These are phyloP conservation scores for Letharia lupina DNA, from an alignment of 495 filamentous ascomycete species.

Conservation along the genomic window DNA sequence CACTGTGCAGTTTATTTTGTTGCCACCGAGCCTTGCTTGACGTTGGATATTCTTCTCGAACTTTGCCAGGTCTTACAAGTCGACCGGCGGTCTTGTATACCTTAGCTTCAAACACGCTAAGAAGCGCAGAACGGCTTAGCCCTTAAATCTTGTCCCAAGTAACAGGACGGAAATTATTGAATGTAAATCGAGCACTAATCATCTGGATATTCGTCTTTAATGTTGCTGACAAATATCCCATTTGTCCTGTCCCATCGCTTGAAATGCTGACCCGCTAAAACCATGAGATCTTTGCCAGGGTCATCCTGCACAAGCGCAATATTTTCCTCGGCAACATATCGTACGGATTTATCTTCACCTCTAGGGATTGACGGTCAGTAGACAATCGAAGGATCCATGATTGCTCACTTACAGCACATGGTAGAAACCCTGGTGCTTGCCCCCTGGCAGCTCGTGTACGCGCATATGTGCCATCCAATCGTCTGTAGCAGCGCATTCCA, in stretches of 20 bases:
- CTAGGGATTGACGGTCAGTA: constrained; percentile 32
- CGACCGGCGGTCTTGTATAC: background rate
- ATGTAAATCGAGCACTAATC: constrained; percentile 40
- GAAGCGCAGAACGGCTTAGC: background rate
- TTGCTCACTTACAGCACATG: constrained; percentile 63
- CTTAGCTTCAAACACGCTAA: background rate
- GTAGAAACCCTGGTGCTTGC: constrained; percentile 73
- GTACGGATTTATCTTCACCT: constrained; percentile 59
- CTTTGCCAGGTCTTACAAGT: background rate
- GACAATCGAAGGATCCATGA: constrained; percentile 1
- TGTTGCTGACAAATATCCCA: constrained; percentile 73
- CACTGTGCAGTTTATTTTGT: no score
- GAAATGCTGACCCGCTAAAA: constrained; percentile 77
- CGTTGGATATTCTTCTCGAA: background rate
- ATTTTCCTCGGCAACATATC: constrained; percentile 85
- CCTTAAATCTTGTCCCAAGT: background rate
- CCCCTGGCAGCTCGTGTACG: constrained; percentile 51
- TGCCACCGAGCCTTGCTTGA: background rate
- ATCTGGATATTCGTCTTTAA: constrained; percentile 77
- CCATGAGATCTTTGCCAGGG: constrained; percentile 47
- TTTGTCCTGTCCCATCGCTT: constrained; percentile 69
- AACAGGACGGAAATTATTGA: background rate
- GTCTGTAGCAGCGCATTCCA: constrained; percentile 45
- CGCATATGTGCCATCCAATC: constrained; percentile 53
- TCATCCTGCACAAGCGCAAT: constrained; percentile 54